A percentile compares a stretch with the other conserved stretches of the same genome.
Evolutionary conservation across 2,329 filamentous ascomycete species (phyloP).

Genomic region (Scedosporium boydii): DNA sequence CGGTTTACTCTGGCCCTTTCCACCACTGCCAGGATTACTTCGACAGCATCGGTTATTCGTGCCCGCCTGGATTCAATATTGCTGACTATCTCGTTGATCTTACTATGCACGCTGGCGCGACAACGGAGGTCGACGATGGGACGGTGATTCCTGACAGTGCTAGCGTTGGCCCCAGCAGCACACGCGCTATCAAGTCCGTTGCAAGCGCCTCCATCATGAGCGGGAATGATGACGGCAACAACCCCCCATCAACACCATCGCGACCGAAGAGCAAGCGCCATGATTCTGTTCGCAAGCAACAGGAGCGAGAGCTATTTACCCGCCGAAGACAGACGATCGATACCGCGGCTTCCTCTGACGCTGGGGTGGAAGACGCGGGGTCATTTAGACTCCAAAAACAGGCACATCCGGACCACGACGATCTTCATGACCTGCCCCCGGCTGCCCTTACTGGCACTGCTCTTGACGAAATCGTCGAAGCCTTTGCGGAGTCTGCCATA

Average conservation of each 20-base stretch:
- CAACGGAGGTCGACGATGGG: constrained; percentile 47
- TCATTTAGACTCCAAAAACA: constrained; percentile 38
- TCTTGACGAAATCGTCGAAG: constrained; percentile 69
- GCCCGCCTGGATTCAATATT: constrained; percentile 96
- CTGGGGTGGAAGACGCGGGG: constrained; percentile 38
- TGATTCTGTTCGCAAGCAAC: constrained; percentile 73
- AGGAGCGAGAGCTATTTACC: constrained; percentile 86
- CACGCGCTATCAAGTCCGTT: constrained; percentile 81
- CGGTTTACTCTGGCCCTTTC: constrained; percentile 91
- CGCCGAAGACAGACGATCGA: constrained; percentile 57
- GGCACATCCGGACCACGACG: constrained; percentile 35
- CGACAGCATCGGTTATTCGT: constrained; percentile 81
- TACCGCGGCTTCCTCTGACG: constrained; percentile 54
- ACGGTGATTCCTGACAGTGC: constrained; percentile 43
- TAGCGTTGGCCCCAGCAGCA: constrained; percentile 74
- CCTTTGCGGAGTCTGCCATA: constrained; percentile 71
- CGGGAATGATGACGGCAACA: constrained; percentile 54
- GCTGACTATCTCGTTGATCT: constrained; percentile 95
- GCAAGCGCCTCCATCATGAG: constrained; percentile 73
- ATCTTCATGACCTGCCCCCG: constrained; percentile 54
- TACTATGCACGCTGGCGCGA: constrained; percentile 83
- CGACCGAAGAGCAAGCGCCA: constrained; percentile 62
- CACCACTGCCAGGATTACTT: constrained; percentile 85
- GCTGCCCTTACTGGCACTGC: constrained; percentile 59
- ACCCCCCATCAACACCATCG: constrained; percentile 48